Evolutionary conservation across 139 green algal genomes (phyloP).

Genomic region (Limnomonas spitsbergensis): DNA sequence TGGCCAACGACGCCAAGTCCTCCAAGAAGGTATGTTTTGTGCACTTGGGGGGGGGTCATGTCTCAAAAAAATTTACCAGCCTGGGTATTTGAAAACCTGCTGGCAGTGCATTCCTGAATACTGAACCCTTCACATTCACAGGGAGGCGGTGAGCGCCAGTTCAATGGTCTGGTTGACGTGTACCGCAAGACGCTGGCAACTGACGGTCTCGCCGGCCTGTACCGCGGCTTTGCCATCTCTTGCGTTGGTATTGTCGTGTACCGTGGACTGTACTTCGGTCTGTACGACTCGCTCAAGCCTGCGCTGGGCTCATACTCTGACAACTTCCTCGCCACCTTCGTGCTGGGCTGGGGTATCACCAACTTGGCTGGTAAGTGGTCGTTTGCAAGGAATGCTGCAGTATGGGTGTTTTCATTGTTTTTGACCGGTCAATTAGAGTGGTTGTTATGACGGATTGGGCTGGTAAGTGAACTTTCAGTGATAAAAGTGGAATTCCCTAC

Average conservation of each 20-base stretch:
- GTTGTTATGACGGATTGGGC: too few species aligned
- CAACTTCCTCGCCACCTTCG: conserved; percentile 54
- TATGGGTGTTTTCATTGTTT: conserved; percentile 10
- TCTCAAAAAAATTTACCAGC: too few species aligned
- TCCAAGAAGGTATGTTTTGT: too few species aligned
- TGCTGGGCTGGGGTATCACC: conserved; percentile 62
- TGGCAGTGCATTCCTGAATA: background rate
- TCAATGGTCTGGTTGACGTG: conserved; percentile 86
- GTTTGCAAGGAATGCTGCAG: background rate
- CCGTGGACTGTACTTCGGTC: conserved; percentile 97
- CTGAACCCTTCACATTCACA: background rate
- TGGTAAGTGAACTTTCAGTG: too few species aligned
- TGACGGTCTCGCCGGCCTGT: conserved; percentile 56
- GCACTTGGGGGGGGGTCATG: too few species aligned
- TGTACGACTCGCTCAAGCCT: conserved; percentile 94
- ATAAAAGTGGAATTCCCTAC: too few species aligned
- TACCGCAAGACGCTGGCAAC: conserved; percentile 73
- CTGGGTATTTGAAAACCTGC: background rate
- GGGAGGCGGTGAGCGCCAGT: conserved; percentile 42
- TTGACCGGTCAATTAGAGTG: too few species aligned
- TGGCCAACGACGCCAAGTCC: conserved; percentile 88
- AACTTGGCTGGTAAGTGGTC: conserved; percentile 40
- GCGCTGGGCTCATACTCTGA: conserved; percentile 23
- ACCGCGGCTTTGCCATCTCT: conserved; percentile 76
- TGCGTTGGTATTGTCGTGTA: conserved; percentile 99